A percentile compares a stretch with the other conserved stretches of the same genome.
Evolutionary conservation across 2,329 filamentous ascomycete genomes (phyloP).

Genomic region (Penicillium concentricum): DNA sequence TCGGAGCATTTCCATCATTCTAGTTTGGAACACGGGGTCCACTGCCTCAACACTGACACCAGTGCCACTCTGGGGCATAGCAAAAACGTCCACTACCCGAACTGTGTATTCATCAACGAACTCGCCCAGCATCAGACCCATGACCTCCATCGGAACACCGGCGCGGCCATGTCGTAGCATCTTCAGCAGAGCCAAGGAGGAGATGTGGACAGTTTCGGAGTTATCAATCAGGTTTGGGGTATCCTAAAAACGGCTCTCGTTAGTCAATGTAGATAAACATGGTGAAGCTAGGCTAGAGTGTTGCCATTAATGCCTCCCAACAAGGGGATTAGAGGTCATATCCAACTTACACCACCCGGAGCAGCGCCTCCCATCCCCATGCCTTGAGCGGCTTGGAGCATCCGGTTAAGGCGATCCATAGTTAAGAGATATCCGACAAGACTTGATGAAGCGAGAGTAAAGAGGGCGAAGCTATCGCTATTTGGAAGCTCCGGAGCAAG

Average conservation of each 20-base stretch:
- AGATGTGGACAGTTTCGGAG: constrained; percentile 99
- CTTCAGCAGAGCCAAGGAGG: constrained; percentile 92
- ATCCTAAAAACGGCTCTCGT: constrained; percentile 58
- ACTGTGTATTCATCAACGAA: constrained; percentile 99
- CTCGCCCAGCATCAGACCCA: constrained; percentile 98
- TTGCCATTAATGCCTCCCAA: constrained; percentile 3
- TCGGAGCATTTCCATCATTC: constrained; percentile 99
- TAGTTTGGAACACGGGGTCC: constrained; percentile 97
- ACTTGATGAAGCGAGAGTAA: constrained; percentile 15
- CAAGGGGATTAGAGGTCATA: constrained; percentile 8
- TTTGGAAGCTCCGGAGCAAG: constrained; percentile 29
- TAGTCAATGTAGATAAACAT: neutral
- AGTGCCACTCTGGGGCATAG: constrained; percentile 98
- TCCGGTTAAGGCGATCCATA: constrained; percentile 91
- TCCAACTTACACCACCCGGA: constrained; percentile 41
- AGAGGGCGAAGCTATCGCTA: constrained; percentile 29
- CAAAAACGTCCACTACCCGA: constrained; percentile 96
- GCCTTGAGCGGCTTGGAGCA: constrained; percentile 72
- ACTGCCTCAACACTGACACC: constrained; percentile 98
- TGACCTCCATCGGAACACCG: constrained; percentile 99
- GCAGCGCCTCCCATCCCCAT: constrained; percentile 49
- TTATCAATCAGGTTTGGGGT: constrained; percentile 93
- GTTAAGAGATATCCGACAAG: constrained; percentile 27
- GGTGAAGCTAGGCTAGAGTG: neutral
- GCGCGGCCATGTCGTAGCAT: constrained; percentile 97